A percentile compares a stretch with the other conserved stretches of the same genome.
These are phyloP conservation scores for Cladosporium sp. DNA, from an alignment of 2,329 filamentous ascomycete species.

Conservation along the genomic window DNA sequence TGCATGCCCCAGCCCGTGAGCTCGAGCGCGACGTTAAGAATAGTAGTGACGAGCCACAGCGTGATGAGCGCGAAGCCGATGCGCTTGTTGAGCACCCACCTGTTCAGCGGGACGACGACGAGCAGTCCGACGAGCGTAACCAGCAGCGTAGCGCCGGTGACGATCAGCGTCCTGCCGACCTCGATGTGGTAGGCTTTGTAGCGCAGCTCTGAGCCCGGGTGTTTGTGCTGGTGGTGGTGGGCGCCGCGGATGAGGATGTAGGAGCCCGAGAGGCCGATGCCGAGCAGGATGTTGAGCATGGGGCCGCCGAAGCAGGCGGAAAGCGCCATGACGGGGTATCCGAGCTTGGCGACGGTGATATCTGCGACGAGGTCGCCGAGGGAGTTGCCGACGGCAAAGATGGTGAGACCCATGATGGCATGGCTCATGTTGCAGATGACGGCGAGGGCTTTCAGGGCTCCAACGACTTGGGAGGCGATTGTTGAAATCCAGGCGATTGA, in stretches of 20 bases:
- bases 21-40: constrained; percentile 77
- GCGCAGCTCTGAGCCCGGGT: constrained; percentile 57
- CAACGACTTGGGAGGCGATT: constrained; percentile 91
- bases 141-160: constrained; percentile 78
- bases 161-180: constrained; percentile 76
- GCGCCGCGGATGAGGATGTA: constrained; percentile 76
- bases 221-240: constrained; percentile 57
- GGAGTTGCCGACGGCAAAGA: constrained; percentile 95
- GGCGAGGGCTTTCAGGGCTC: constrained; percentile 85
- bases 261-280: constrained; percentile 83
- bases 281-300: constrained; percentile 93
- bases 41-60: constrained; percentile 74
- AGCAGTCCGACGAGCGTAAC: constrained; percentile 72
- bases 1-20: constrained; percentile 36
- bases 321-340: constrained; percentile 92
- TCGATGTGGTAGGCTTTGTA: constrained; percentile 78
- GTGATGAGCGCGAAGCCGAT: constrained; percentile 76
- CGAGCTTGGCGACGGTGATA: constrained; percentile 85
- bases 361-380: constrained; percentile 91
- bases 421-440: constrained; percentile 91
- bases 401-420: constrained; percentile 86
- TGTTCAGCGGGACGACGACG: constrained; percentile 74
- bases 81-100: constrained; percentile 74
- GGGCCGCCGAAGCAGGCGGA: constrained; percentile 97
- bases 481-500: constrained; percentile 94